Conservation (phyloP, 2,329 filamentous ascomycete species). For the Emericellopsis cladophorae region DNA sequence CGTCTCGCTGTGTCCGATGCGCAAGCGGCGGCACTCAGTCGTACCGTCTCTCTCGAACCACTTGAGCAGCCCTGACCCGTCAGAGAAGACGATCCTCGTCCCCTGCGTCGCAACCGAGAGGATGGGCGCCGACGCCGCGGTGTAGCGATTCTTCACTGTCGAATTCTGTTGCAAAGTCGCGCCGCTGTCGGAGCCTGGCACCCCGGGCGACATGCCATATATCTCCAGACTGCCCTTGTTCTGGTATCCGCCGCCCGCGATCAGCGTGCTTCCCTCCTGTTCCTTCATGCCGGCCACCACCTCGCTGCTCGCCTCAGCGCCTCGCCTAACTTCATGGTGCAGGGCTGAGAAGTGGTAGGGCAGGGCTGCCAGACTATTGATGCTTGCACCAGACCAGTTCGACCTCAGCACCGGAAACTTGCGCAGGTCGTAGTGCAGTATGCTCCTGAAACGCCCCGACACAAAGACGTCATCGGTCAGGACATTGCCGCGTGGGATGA, state of each 20-base stretch:
- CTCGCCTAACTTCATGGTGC: constrained; percentile 44
- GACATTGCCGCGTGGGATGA: constrained; percentile 46
- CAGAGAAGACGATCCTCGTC: constrained; percentile 68
- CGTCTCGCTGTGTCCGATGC: constrained; percentile 41
- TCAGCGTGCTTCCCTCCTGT: constrained; percentile 50
- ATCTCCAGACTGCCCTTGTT: constrained; percentile 81
- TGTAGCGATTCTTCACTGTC: constrained; percentile 68
- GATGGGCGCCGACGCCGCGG: constrained; percentile 67
- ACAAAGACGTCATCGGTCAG: constrained; percentile 75
- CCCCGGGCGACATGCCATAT: constrained; percentile 46
- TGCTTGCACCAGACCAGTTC: constrained; percentile 70
- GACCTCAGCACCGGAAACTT: constrained; percentile 72
- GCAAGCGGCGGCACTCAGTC: constrained; percentile 42
- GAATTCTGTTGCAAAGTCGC: constrained; percentile 25
- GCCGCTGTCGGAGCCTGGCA: constrained; percentile 7
- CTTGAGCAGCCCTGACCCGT: constrained; percentile 72
- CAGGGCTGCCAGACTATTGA: constrained; percentile 60
- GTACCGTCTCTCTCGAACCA: constrained; percentile 83
- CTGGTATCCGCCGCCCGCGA: constrained; percentile 84
- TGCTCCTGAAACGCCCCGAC: constrained; percentile 76
- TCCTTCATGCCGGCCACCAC: constrained; percentile 40
- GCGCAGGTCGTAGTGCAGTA: constrained; percentile 79
- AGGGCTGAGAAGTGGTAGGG: constrained; percentile 54
- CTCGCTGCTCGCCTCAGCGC: constrained; percentile 40
- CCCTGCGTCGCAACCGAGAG: constrained; percentile 75